Conservation (phyloP, 208 protist genomes). For the Naegleria lovaniensis region DNA sequence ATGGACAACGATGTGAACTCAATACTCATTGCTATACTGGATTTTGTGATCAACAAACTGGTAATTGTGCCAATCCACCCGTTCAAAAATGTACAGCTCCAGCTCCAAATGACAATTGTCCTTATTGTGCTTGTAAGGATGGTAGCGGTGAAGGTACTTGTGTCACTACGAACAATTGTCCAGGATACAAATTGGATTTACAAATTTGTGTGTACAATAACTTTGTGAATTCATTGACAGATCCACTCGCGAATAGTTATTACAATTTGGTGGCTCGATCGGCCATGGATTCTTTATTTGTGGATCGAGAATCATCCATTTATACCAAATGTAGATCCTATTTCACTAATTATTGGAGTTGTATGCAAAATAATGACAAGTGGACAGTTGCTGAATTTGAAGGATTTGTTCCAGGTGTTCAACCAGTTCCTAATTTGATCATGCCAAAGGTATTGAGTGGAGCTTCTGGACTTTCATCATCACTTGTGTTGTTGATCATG, state of each 20-base stretch:
- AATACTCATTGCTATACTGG: neutral
- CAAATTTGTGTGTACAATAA: neutral
- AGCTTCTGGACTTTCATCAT: neutral
- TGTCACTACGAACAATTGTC: neutral
- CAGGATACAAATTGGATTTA: neutral
- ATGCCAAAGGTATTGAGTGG: neutral
- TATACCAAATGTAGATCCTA: neutral
- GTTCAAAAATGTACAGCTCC: neutral
- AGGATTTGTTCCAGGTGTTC: neutral
- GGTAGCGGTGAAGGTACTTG: neutral
- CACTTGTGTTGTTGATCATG: no score
- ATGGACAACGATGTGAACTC: neutral
- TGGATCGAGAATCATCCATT: neutral
- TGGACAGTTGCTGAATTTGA: neutral
- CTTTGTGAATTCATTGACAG: neutral
- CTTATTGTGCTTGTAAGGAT: neutral
- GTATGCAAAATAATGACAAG: neutral
- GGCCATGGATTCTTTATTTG: neutral
- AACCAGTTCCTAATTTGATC: neutral
- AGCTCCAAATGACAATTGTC: neutral
- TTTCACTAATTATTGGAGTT: neutral
- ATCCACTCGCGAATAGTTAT: neutral
- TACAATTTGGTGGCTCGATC: neutral
- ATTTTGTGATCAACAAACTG: neutral
- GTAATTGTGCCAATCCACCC: neutral